phyloP scores from a whole-genome alignment of 2,329 filamentous ascomycete species.

The Aspergillus niger region DNA sequence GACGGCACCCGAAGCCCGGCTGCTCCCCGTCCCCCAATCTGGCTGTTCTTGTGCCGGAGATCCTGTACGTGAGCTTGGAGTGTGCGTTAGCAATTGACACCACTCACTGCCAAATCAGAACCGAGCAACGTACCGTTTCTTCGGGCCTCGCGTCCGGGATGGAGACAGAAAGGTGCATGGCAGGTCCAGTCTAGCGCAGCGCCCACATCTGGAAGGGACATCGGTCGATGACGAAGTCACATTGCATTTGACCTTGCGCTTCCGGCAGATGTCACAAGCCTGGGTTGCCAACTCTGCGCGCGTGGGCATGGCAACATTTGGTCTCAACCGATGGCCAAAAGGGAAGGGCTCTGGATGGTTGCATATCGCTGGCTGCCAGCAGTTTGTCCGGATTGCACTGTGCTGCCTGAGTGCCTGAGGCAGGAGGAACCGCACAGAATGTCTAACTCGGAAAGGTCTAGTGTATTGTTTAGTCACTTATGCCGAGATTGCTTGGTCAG shows the following conservation, averaged over 20 bases:
- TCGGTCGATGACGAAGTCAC: neutral
- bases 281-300: conserved; percentile 4
- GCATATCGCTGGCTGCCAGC: neutral
- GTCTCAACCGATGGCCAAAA: too few relatives aligned
- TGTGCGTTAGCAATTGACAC: neutral
- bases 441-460: neutral
- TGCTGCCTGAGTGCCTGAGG: neutral
- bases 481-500: neutral
- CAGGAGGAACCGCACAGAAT: neutral
- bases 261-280: conserved; percentile 13
- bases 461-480: neutral
- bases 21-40: neutral
- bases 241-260: conserved; percentile 13
- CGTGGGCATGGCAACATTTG: neutral
- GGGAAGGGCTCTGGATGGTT: too few relatives aligned
- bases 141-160: conserved; percentile 17
- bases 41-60: neutral
- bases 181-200: conserved; percentile 18
- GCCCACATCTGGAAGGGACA: conserved; percentile 1
- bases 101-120: neutral
- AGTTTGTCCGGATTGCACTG: neutral
- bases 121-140: conserved; percentile 14
- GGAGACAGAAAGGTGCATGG: conserved; percentile 19
- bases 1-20: neutral
- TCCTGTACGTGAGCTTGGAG: neutral